phyloP scores from a whole-genome alignment of 2,329 filamentous ascomycete genomes.

The Lasiodiplodia sp. region DNA sequence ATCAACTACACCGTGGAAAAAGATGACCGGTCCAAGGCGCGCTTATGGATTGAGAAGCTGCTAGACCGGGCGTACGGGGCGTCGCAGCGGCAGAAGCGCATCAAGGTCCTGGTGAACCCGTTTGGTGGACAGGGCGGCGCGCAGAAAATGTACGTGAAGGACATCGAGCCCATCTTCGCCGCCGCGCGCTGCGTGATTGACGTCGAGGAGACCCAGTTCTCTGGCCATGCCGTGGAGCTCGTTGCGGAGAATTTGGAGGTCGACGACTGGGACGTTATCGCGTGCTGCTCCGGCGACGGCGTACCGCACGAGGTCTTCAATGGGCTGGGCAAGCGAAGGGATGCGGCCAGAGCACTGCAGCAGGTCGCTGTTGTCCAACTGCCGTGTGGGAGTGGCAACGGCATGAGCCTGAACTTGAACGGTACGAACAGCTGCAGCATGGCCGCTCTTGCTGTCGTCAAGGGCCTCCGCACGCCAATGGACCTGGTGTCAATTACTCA shows the following conservation, averaged over 20 bases:
- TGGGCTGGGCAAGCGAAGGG: constrained; percentile 77
- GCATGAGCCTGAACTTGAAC: constrained; percentile 87
- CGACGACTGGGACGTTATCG: constrained; percentile 81
- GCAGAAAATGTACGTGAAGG: constrained; percentile 72
- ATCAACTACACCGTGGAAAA: constrained; percentile 68
- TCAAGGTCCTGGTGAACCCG: constrained; percentile 91
- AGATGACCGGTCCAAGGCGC: constrained; percentile 57
- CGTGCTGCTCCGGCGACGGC: constrained; percentile 91
- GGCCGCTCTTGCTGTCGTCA: constrained; percentile 84
- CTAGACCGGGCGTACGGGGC: constrained; percentile 74
- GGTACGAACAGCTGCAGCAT: constrained; percentile 78
- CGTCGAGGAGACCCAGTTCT: constrained; percentile 72
- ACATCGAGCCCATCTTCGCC: constrained; percentile 82
- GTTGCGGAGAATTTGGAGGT: constrained; percentile 74
- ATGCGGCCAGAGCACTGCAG: constrained; percentile 76
- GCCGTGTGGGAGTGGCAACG: constrained; percentile 93
- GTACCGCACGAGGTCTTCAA: constrained; percentile 95
- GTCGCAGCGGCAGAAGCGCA: constrained; percentile 73
- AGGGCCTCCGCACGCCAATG: constrained; percentile 82
- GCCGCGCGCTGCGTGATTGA: constrained; percentile 82
- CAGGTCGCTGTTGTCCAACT: constrained; percentile 85
- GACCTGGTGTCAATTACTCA: constrained; percentile 91
- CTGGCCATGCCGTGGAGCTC: constrained; percentile 81
- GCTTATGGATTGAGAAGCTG: constrained; percentile 70
- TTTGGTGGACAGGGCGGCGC: constrained; percentile 85